Conservation (phyloP, 1,284 basidiomycete genomes). For the Rugosomyces carneus region DNA sequence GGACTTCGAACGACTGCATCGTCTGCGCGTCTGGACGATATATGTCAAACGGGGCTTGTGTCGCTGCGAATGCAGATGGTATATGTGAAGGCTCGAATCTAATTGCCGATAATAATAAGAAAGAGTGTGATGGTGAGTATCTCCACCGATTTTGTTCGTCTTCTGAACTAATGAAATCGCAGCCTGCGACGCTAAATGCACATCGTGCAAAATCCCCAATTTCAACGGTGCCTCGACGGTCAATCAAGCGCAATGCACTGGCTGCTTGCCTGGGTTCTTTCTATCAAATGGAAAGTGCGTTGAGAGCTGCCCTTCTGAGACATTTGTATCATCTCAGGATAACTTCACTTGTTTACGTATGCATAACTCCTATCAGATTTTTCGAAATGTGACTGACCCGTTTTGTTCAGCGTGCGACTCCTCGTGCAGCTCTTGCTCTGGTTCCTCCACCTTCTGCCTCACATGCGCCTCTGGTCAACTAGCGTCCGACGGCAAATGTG, state of each 20-base stretch:
- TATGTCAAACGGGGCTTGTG: constrained; percentile 60
- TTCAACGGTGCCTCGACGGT: constrained; percentile 65
- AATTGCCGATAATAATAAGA: constrained; percentile 74
- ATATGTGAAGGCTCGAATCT: constrained; percentile 64
- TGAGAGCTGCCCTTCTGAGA: constrained; percentile 60
- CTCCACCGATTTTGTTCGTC: background rate
- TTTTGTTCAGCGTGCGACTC: constrained; percentile 59
- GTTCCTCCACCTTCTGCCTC: constrained; percentile 63
- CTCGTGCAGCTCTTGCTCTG: constrained; percentile 65
- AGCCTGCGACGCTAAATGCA: constrained; percentile 77
- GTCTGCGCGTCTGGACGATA: constrained; percentile 56
- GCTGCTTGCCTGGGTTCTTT: constrained; percentile 69
- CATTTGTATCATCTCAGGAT: constrained; percentile 59
- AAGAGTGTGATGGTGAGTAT: constrained; percentile 69
- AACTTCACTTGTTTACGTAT: constrained; percentile 62
- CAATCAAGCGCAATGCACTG: constrained; percentile 62
- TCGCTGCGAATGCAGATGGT: constrained; percentile 56
- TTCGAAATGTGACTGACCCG: constrained; percentile 1
- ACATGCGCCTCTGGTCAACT: constrained; percentile 61
- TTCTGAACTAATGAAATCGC: background rate
- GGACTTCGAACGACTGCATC: constrained; percentile 64
- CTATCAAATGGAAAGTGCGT: constrained; percentile 65
- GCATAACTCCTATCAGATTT: constrained; percentile 18
- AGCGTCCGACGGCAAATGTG: constrained; percentile 64
- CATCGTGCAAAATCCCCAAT: constrained; percentile 65